A percentile compares a stretch with the other conserved stretches of the same genome.
Conservation (phyloP, 805 yeast species). For the Candida corydali region DNA sequence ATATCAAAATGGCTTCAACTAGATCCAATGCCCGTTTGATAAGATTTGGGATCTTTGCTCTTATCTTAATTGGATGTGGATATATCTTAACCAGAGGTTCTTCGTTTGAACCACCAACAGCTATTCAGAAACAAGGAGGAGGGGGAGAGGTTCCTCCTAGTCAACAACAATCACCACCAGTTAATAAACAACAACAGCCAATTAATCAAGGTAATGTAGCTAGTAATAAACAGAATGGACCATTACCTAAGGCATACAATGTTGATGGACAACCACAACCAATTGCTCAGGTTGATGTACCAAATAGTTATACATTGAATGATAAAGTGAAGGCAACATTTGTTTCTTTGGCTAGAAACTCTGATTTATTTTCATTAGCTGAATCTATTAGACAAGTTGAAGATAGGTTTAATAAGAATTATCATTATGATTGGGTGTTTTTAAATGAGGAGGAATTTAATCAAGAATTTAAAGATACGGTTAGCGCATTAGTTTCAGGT, state of each 20-base stretch:
- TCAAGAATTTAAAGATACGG: constrained; percentile 70
- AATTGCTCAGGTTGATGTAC: constrained; percentile 9
- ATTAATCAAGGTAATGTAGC: not conserved
- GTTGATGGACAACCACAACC: constrained; percentile 5
- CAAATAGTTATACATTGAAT: constrained; percentile 5
- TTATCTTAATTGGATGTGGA: constrained; percentile 32
- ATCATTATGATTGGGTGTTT: constrained; percentile 90
- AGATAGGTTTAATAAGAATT: constrained; percentile 79
- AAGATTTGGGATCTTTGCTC: constrained; percentile 35
- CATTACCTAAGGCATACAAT: constrained; percentile 7
- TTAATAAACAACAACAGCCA: not conserved
- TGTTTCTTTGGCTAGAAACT: constrained; percentile 73
- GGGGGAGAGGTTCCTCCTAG: too few relatives aligned
- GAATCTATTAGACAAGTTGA: constrained; percentile 73
- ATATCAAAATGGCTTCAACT: constrained; percentile 18
- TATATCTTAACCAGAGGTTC: constrained; percentile 35
- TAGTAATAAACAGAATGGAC: constrained; percentile 7
- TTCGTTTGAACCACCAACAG: constrained; percentile 9
- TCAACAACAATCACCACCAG: constrained; percentile 3
- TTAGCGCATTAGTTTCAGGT: constrained; percentile 69
- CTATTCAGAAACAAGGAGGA: constrained; percentile 4
- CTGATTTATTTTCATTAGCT: constrained; percentile 56
- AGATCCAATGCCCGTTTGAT: constrained; percentile 37
- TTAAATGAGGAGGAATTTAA: constrained; percentile 80
- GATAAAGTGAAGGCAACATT: constrained; percentile 67